Evolutionary conservation across 495 filamentous ascomycete species (phyloP).

Genomic region (Elasticomyces elasticus): DNA sequence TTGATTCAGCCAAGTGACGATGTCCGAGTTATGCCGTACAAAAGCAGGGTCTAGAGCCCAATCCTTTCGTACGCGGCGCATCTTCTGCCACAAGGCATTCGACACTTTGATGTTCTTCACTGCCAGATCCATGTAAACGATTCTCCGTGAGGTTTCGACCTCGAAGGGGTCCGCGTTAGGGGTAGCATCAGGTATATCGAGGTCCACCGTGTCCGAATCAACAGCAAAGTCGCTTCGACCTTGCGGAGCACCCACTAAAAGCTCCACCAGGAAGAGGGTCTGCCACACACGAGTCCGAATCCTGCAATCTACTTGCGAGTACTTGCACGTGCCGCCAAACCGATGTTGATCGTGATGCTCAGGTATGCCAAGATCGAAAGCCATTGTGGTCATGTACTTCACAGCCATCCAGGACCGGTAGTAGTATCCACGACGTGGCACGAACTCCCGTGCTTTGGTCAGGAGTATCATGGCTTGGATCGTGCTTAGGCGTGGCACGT

Average conservation of each 20-base stretch:
- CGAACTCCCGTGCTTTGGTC: constrained; percentile 81
- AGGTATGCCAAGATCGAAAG: constrained; percentile 81
- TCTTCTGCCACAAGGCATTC: constrained; percentile 60
- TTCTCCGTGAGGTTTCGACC: constrained; percentile 67
- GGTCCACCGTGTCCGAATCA: constrained; percentile 65
- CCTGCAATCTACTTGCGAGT: constrained; percentile 12
- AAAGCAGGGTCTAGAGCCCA: constrained; percentile 86
- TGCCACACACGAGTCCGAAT: constrained; percentile 82
- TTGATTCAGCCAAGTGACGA: constrained; percentile 63
- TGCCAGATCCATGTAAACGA: constrained; percentile 65
- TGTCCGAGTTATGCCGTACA: constrained; percentile 61
- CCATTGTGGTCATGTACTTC: constrained; percentile 84
- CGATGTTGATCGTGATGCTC: constrained; percentile 74
- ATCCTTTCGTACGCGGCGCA: constrained; percentile 70
- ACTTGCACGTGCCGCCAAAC: constrained; percentile 38
- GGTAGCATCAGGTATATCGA: constrained; percentile 52
- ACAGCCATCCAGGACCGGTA: constrained; percentile 97
- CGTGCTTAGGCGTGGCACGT: constrained; percentile 84
- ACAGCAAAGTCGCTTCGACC: constrained; percentile 78
- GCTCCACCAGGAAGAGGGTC: constrained; percentile 71
- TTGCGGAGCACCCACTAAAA: constrained; percentile 93
- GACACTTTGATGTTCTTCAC: constrained; percentile 71
- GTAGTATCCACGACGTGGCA: constrained; percentile 90
- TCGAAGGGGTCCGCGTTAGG: constrained; percentile 68
- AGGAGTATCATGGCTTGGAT: constrained; percentile 84